phyloP scores from a whole-genome alignment of 345 rosid species.

The Salix exigua region DNA sequence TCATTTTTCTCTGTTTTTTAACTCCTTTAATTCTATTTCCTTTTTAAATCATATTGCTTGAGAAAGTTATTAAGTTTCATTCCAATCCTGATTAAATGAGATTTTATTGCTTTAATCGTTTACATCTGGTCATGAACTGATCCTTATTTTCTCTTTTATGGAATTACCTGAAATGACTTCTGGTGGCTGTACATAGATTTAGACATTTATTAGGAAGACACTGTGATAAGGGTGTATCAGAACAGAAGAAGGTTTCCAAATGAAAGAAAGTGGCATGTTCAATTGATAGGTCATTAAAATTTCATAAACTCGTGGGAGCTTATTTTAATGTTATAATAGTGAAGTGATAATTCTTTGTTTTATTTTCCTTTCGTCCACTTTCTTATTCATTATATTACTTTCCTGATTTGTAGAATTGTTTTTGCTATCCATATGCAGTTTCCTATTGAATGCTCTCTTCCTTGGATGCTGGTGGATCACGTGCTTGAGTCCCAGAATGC shows the following conservation, averaged over 20 bases:
- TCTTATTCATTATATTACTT: neutral
- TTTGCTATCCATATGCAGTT: conserved; percentile 44
- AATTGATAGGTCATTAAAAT: neutral
- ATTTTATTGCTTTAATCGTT: neutral
- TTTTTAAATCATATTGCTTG: neutral
- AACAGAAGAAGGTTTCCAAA: neutral
- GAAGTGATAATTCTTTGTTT: neutral
- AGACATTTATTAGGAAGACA: neutral
- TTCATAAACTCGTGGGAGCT: neutral
- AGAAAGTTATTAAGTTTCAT: neutral
- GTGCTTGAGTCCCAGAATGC: conserved; percentile 74
- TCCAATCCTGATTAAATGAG: neutral
- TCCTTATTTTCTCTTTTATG: neutral
- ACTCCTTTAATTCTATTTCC: neutral
- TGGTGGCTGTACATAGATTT: neutral
- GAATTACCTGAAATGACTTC: neutral
- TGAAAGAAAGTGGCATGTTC: neutral
- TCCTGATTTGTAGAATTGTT: neutral
- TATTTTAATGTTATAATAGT: neutral
- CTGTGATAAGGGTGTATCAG: neutral
- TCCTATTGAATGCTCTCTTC: conserved; percentile 97
- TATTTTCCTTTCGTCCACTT: neutral
- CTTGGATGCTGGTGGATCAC: conserved; percentile 97
- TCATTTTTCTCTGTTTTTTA: neutral
- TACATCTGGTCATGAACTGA: neutral